A percentile compares a stretch with the other conserved stretches of the same genome.
These are phyloP conservation scores for Camellia sinensis DNA, from an alignment of 148 eudicot genomes.

Conservation along the genomic window DNA sequence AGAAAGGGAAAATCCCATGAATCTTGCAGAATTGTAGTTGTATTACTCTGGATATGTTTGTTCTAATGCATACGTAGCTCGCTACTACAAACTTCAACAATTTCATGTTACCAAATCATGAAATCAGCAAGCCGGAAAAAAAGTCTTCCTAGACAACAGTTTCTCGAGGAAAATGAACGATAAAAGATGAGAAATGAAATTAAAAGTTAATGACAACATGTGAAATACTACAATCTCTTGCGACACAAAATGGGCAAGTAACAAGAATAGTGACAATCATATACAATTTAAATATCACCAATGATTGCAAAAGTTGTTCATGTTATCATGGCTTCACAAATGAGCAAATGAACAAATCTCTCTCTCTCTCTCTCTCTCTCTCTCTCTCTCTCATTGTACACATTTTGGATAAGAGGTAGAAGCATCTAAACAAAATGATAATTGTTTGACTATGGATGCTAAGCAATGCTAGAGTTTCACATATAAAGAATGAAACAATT, in stretches of 20 bases:
- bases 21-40: too few relatives aligned
- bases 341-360: neutral
- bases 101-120: too few relatives aligned
- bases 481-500: slow-evolving; percentile 14
- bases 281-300: neutral
- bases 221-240: neutral
- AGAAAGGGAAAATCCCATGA: too few relatives aligned
- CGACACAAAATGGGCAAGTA: neutral
- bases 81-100: too few relatives aligned
- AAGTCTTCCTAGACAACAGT: neutral
- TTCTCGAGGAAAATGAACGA: neutral
- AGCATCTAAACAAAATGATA: slow-evolving; percentile 11
- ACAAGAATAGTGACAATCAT: neutral
- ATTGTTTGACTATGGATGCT: neutral
- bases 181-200: neutral
- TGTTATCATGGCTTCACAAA: neutral
- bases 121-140: too few relatives aligned
- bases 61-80: too few relatives aligned
- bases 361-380: slow-evolving; percentile 6
- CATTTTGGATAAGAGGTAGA: neutral
- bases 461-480: neutral
- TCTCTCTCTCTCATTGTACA: neutral
- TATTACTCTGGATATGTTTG: too few relatives aligned
- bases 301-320: neutral
- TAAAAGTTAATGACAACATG: neutral